A percentile compares a stretch with the other conserved stretches of the same genome.
These are phyloP conservation scores for Tolypocladium capitatum DNA, from an alignment of 2,329 filamentous ascomycete genomes.

Conservation along the genomic window DNA sequence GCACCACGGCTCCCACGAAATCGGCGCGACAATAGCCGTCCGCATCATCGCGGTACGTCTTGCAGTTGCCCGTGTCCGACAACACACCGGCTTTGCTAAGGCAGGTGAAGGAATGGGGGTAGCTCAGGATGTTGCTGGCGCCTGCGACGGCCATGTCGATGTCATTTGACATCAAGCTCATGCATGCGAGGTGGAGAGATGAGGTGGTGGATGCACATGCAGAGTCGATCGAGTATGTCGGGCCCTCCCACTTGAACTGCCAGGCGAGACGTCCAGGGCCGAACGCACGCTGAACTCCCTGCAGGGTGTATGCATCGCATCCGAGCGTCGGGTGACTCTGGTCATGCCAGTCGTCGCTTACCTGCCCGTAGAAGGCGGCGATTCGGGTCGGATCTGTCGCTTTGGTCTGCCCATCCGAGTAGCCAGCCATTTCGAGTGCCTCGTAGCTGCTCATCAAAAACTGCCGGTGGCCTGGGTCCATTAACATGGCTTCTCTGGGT, in stretches of 20 bases:
- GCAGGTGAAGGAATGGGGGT: constrained; percentile 21
- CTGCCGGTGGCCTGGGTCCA: constrained; percentile 51
- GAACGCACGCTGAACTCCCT: not conserved
- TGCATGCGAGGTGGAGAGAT: too few relatives aligned
- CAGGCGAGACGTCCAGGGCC: constrained; percentile 18
- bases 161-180: constrained; percentile 46
- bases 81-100: constrained; percentile 50
- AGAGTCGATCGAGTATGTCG: constrained; percentile 10
- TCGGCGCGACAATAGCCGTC: constrained; percentile 75
- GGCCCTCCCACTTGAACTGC: constrained; percentile 12
- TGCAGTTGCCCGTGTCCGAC: constrained; percentile 30
- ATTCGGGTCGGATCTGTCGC: constrained; percentile 23
- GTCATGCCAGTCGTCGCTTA: not conserved
- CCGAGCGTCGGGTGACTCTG: too few relatives aligned
- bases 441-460: constrained; percentile 51
- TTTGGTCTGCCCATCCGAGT: not conserved
- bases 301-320: too few relatives aligned
- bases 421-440: constrained; percentile 49
- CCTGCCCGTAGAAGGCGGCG: constrained; percentile 52
- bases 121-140: not conserved
- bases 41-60: constrained; percentile 65
- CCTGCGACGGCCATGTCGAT: constrained; percentile 30
- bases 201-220: constrained; percentile 10
- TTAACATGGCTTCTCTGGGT: constrained; percentile 51
- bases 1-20: constrained; percentile 55